Conservation (phyloP, 352 stramenopile genomes). For the Phytophthora hibernalis region DNA sequence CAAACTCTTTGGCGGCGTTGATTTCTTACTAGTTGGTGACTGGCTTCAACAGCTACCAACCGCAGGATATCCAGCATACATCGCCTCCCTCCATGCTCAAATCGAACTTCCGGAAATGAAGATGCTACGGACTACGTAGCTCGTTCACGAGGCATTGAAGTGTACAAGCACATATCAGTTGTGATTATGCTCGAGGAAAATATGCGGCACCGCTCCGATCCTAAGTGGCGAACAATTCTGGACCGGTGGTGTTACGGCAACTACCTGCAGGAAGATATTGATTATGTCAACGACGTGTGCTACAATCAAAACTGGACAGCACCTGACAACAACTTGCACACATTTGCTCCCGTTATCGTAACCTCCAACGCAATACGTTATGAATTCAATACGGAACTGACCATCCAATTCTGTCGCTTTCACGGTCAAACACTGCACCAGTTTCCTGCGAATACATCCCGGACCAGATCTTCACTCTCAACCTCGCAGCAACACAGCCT, state of each 20-base stretch:
- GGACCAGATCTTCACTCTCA: background rate
- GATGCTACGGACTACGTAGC: constrained; percentile 3
- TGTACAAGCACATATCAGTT: constrained; percentile 8
- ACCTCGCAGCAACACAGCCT: background rate
- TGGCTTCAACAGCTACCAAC: background rate
- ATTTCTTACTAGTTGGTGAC: background rate
- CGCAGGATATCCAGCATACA: constrained; percentile 3
- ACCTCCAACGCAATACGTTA: too few species aligned
- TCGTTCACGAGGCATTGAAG: constrained; percentile 3
- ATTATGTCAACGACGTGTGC: too few species aligned
- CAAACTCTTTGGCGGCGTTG: background rate
- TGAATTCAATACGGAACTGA: too few species aligned
- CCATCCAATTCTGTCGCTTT: too few species aligned
- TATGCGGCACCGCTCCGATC: too few species aligned
- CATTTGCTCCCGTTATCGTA: too few species aligned
- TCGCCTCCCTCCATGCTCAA: background rate
- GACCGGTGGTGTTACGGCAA: too few species aligned
- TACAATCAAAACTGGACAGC: too few species aligned
- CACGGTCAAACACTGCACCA: constrained; percentile 2
- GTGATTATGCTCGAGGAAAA: too few species aligned
- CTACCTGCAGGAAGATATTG: too few species aligned
- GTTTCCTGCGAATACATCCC: constrained; percentile 1
- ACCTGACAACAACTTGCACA: too few species aligned
- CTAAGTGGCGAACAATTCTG: too few species aligned
- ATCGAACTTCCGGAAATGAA: background rate